These are phyloP conservation scores for Phlegmacium glaucopus DNA, from an alignment of 768 basidiomycete species.

Conservation along the genomic window DNA sequence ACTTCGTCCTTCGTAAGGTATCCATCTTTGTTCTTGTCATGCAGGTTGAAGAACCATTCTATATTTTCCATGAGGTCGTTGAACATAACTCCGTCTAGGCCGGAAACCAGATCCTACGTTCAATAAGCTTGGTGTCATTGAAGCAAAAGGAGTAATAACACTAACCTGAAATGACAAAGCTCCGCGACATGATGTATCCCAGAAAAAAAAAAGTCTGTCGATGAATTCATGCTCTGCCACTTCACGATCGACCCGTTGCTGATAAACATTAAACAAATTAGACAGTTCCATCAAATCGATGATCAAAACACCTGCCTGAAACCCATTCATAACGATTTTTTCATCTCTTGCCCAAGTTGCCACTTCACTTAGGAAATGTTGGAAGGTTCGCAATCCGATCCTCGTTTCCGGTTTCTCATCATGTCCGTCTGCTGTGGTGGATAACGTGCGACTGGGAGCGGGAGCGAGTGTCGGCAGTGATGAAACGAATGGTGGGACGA, in stretches of 20 bases:
- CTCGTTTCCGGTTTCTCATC: slow-evolving; percentile 88
- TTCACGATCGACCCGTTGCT: slow-evolving; percentile 86
- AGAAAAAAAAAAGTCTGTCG: slow-evolving; percentile 90
- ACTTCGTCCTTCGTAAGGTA: slow-evolving; percentile 96
- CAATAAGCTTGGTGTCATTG: neutral
- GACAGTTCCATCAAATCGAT: neutral
- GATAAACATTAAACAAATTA: neutral
- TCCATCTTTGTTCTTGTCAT: slow-evolving; percentile 96
- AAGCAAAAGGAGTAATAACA: slow-evolving; percentile 3
- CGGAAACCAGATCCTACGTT: slow-evolving; percentile 78
- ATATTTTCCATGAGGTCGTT: slow-evolving; percentile 98
- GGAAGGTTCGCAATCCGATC: slow-evolving; percentile 83
- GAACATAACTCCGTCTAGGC: slow-evolving; percentile 89
- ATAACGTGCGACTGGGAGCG: slow-evolving; percentile 39
- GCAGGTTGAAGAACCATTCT: slow-evolving; percentile 97
- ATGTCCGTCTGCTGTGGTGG: slow-evolving; percentile 53
- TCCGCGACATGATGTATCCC: slow-evolving; percentile 81
- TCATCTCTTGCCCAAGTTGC: slow-evolving; percentile 96
- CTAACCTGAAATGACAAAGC: slow-evolving; percentile 88
- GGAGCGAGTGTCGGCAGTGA: slow-evolving; percentile 52
- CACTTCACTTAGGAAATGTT: slow-evolving; percentile 85
- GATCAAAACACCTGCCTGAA: slow-evolving; percentile 52
- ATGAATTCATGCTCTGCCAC: slow-evolving; percentile 97
- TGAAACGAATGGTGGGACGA: slow-evolving; percentile 69
- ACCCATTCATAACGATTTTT: slow-evolving; percentile 87